Base-by-base conservation (phyloP, 345 rosid species). In the Carallia brachiata region DNA sequence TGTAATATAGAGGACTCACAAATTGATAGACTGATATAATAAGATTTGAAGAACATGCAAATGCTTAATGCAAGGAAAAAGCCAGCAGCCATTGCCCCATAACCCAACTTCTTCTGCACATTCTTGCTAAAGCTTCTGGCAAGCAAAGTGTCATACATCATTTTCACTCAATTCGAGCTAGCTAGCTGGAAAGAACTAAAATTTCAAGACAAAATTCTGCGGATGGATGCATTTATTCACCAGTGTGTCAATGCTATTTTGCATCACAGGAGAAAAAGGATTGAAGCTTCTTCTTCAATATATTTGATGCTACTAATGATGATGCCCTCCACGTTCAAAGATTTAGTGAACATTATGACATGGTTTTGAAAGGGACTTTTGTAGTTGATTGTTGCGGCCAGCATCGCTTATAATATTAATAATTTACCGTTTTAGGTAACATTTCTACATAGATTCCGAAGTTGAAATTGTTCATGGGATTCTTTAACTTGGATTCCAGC, bases 111-210 rank as follows among this genome's bases (percentile, higher is more conserved):
- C 77, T 77, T 88, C 65, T 84, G 93, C 52, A 88, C 90, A 5
- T 74, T 82, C 63, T 76, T 85, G 70, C 90, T 84, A 67, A 93
- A 91, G 81, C 97, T 93, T 74, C 96, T 83, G 32, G 85, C 80
- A 61, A 92, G 81, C 50, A 89, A 71, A 17, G 85, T 82, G 27
- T 87, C 78, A 62, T 71, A 81, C 84, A 79, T 71, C 68, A 76
- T 81, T 39, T 80, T 77, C 53, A 73, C 81, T 63, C 54, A 50
- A 75, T 73, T 23, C 23, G 60, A 8, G 13, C 59, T 40, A 40
- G 13, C 48, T 2, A 40, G 9, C 50, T 44, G 16, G 5, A 44
- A 12, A 3, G 50, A 44, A 44, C 4, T 3, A 44, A 13, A 44
- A 44, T 44, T 13, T 44, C 50, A 44, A 44, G 50, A 44, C 50